Evolutionary conservation across 1,284 basidiomycete genomes (phyloP).

Genomic region (Pisolithus thermaeus): DNA sequence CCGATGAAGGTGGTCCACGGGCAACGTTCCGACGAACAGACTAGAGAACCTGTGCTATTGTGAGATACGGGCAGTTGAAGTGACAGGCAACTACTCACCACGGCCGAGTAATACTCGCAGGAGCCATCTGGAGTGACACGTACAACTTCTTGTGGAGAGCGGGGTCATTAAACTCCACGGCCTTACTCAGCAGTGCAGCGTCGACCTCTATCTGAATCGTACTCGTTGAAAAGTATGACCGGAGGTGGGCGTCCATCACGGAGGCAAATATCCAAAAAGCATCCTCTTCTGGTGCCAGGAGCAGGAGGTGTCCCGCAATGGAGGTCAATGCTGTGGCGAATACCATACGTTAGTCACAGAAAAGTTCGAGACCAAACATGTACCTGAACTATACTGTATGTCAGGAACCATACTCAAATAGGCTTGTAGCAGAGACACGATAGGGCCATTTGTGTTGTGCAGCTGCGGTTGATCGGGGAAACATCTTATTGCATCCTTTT

Average conservation of each 20-base stretch:
- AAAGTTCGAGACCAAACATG: slow-evolving; percentile 1
- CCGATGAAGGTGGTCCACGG: slow-evolving; percentile 69
- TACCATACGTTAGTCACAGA: background rate
- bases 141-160: slow-evolving; percentile 63
- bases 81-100: slow-evolving; percentile 42
- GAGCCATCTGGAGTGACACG: slow-evolving; percentile 55
- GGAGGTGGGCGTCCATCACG: slow-evolving; percentile 74
- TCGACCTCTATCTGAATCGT: slow-evolving; percentile 79
- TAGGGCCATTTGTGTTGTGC: slow-evolving; percentile 45
- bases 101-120: slow-evolving; percentile 50
- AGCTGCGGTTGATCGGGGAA: slow-evolving; percentile 53
- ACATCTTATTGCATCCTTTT: slow-evolving; percentile 49
- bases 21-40: slow-evolving; percentile 75
- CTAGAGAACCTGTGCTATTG: slow-evolving; percentile 52
- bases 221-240: slow-evolving; percentile 72
- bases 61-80: background rate
- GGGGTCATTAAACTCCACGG: slow-evolving; percentile 66
- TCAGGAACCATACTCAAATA: slow-evolving; percentile 81
- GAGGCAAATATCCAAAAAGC: slow-evolving; percentile 92
- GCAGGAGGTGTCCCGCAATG: slow-evolving; percentile 73
- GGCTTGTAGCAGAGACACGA: slow-evolving; percentile 60
- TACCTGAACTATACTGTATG: slow-evolving; percentile 61
- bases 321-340: slow-evolving; percentile 56
- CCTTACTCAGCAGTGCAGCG: slow-evolving; percentile 68
- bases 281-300: slow-evolving; percentile 85